These are phyloP conservation scores for Clitopilus passeckerianus DNA, from an alignment of 768 basidiomycete species.

Conservation along the genomic window DNA sequence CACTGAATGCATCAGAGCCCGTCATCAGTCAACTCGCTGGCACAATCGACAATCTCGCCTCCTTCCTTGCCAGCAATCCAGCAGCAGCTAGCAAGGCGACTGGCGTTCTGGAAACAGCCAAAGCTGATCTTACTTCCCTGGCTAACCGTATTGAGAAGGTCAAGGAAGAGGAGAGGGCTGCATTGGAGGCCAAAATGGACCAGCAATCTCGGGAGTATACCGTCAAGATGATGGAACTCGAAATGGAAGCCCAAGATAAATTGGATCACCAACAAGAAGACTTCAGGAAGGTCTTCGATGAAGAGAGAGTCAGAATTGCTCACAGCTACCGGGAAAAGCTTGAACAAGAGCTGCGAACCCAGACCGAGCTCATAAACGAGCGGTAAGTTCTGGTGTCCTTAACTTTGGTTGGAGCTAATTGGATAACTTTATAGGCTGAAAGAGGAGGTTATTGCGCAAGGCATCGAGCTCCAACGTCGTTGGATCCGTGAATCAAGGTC, in stretches of 20 bases:
- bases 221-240: slow-evolving; percentile 71
- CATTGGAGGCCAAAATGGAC: slow-evolving; percentile 62
- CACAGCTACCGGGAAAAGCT: slow-evolving; percentile 83
- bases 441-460: slow-evolving; percentile 94
- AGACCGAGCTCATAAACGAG: slow-evolving; percentile 92
- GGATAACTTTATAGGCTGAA: slow-evolving; percentile 55
- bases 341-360: slow-evolving; percentile 77
- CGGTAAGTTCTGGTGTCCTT: slow-evolving; percentile 47
- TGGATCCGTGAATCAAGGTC: slow-evolving; percentile 98
- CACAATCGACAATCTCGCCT: slow-evolving; percentile 89
- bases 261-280: slow-evolving; percentile 83
- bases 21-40: slow-evolving; percentile 87
- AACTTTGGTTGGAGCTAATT: slow-evolving; percentile 1
- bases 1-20: slow-evolving; percentile 76
- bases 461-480: slow-evolving; percentile 92
- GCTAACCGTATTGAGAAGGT: slow-evolving; percentile 72
- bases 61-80: slow-evolving; percentile 75
- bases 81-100: slow-evolving; percentile 61
- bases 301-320: slow-evolving; percentile 69
- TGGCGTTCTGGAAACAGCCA: slow-evolving; percentile 75
- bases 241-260: slow-evolving; percentile 83
- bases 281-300: slow-evolving; percentile 75
- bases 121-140: slow-evolving; percentile 74
- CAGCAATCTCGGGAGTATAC: slow-evolving; percentile 85
- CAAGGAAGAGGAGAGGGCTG: slow-evolving; percentile 71